These are phyloP conservation scores for Alternaria tenuissima DNA, from an alignment of 2,329 filamentous ascomycete genomes.

Conservation along the genomic window DNA sequence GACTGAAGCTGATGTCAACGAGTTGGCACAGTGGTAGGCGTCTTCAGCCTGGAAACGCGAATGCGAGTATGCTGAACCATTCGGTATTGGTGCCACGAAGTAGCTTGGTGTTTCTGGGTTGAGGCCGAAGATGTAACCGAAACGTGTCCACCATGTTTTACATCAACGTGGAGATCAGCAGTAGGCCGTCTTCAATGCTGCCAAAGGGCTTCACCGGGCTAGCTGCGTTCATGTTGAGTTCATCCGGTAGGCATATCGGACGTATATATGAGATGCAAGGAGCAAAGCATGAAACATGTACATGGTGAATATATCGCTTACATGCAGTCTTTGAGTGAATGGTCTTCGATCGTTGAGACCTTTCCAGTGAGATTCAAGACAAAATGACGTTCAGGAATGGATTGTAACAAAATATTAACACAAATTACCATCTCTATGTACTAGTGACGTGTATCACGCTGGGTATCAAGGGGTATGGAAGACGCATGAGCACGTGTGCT, in stretches of 20 bases:
- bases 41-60: background rate
- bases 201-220: background rate
- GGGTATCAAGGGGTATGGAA: conserved; percentile 12
- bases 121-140: too few species aligned
- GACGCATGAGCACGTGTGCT: background rate
- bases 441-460: conserved; percentile 2
- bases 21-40: background rate
- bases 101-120: background rate
- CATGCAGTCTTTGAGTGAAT: too few species aligned
- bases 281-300: too few species aligned
- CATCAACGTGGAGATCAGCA: background rate
- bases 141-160: background rate
- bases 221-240: too few species aligned
- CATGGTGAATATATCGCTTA: too few species aligned
- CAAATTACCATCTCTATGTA: conserved; percentile 10
- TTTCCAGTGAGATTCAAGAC: background rate
- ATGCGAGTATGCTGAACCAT: background rate
- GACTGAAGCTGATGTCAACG: background rate
- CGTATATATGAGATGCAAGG: too few species aligned
- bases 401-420: background rate
- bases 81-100: background rate
- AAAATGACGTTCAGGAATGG: background rate
- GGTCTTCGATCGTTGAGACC: too few species aligned
- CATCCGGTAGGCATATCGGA: too few species aligned
- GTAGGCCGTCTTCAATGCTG: background rate